Conservation (phyloP, 768 basidiomycete species). For the Dioszegia crocea region DNA sequence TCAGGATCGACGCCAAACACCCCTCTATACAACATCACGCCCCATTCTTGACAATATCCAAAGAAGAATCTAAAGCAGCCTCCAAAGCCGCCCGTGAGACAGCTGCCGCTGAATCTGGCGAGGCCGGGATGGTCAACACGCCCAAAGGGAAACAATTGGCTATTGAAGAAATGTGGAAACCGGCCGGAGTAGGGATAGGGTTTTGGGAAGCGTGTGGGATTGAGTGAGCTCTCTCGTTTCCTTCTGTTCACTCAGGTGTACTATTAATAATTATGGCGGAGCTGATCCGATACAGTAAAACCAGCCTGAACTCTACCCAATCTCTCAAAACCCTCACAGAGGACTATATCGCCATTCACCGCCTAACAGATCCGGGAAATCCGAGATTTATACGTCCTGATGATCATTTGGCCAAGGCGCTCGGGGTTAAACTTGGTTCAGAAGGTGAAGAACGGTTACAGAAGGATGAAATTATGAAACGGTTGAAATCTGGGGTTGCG, state of each 20-base stretch:
- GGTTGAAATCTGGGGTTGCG: constrained; percentile 36
- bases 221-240: constrained; percentile 54
- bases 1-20: constrained; percentile 59
- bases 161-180: constrained; percentile 72
- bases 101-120: constrained; percentile 51
- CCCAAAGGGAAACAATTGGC: constrained; percentile 55
- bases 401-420: constrained; percentile 46
- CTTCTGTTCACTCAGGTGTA: too few relatives aligned
- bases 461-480: constrained; percentile 49
- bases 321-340: constrained; percentile 52
- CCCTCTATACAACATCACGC: constrained; percentile 58
- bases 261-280: neutral
- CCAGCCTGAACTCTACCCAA: constrained; percentile 16
- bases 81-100: constrained; percentile 60
- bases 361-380: constrained; percentile 64
- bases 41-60: constrained; percentile 61
- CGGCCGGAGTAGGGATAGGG: constrained; percentile 57
- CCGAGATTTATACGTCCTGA: constrained; percentile 70
- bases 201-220: constrained; percentile 65
- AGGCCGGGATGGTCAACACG: constrained; percentile 49
- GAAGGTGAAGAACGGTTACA: constrained; percentile 48
- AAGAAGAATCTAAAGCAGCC: constrained; percentile 62
- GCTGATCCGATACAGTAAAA: neutral
- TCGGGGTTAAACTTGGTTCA: constrained; percentile 44
- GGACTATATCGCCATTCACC: constrained; percentile 60